A percentile compares a stretch with the other conserved stretches of the same genome.
phyloP scores from a whole-genome alignment of 1,139 yeast genomes.

The Geotrichum phurueaensis region DNA sequence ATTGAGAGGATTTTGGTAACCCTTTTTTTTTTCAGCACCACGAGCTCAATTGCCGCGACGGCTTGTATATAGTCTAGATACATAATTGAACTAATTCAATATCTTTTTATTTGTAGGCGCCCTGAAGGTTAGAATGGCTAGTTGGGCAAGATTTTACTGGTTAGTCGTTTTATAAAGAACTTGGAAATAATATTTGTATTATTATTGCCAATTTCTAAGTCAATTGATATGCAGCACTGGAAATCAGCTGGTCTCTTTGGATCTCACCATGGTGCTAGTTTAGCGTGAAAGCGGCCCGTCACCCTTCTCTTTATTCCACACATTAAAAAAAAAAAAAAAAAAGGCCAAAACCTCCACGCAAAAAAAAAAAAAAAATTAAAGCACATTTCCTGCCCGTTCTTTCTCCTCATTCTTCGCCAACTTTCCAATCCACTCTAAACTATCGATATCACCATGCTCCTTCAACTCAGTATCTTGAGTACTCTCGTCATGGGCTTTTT shows the following conservation, averaged over 20 bases:
- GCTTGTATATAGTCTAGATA: background rate
- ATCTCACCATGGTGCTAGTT: background rate
- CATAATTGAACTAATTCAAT: background rate
- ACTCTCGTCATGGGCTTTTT: constrained; percentile 32
- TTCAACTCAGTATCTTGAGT: constrained; percentile 21
- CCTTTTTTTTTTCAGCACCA: background rate
- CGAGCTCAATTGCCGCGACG: background rate
- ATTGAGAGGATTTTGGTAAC: background rate
- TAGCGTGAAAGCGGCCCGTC: background rate
- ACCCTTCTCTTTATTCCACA: background rate
- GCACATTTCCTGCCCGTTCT: background rate
- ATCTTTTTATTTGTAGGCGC: background rate
- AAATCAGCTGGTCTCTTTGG: background rate
- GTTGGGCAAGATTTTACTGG: too few species aligned
- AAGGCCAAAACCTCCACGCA: background rate
- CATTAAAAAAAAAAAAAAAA: background rate
- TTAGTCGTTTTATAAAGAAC: too few species aligned
- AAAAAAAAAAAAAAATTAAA: background rate
- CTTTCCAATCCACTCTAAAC: background rate
- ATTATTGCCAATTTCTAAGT: background rate
- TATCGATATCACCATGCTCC: background rate
- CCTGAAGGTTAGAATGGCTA: too few species aligned
- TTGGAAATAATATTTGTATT: background rate
- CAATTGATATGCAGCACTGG: background rate
- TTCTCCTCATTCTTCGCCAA: background rate